A percentile compares a stretch with the other conserved stretches of the same genome.
Conservation (phyloP, 495 filamentous ascomycete species). For the Neurospora discreta region DNA sequence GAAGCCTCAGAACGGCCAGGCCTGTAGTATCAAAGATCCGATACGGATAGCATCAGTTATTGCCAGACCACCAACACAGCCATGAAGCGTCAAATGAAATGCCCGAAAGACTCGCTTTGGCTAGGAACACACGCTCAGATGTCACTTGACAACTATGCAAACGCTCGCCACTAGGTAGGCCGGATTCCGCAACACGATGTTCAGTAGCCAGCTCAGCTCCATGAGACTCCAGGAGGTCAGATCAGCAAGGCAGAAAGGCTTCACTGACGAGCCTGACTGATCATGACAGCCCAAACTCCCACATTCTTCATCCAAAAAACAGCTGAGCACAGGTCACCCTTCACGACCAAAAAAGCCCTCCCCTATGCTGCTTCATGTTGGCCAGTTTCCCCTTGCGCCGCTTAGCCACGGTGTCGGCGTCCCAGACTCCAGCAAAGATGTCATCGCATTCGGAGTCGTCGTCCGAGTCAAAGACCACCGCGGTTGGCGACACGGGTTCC, state of each 20-base stretch:
- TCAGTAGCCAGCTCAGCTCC: neutral
- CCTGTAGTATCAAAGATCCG: neutral
- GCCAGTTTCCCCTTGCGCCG: conserved; percentile 48
- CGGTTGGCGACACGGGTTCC: conserved; percentile 7
- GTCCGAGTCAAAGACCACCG: conserved; percentile 72
- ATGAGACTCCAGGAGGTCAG: neutral
- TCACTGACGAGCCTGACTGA: too few relatives aligned
- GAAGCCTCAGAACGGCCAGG: neutral
- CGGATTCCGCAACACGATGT: neutral
- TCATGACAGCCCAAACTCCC: neutral
- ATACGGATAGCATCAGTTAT: neutral
- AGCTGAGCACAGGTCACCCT: neutral
- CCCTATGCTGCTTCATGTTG: conserved; percentile 6
- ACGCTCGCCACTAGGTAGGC: neutral
- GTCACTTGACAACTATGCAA: neutral
- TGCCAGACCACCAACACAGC: too few relatives aligned
- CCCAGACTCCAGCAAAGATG: conserved; percentile 82
- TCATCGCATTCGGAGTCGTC: conserved; percentile 96
- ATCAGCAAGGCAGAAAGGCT: too few relatives aligned
- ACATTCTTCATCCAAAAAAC: neutral
- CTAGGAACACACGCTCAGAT: neutral
- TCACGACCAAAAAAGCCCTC: neutral
- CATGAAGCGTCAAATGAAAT: neutral
- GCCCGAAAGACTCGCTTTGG: neutral
- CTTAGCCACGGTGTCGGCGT: conserved; percentile 50